phyloP scores from a whole-genome alignment of 139 green algal genomes.

The Micractinium sp. region DNA sequence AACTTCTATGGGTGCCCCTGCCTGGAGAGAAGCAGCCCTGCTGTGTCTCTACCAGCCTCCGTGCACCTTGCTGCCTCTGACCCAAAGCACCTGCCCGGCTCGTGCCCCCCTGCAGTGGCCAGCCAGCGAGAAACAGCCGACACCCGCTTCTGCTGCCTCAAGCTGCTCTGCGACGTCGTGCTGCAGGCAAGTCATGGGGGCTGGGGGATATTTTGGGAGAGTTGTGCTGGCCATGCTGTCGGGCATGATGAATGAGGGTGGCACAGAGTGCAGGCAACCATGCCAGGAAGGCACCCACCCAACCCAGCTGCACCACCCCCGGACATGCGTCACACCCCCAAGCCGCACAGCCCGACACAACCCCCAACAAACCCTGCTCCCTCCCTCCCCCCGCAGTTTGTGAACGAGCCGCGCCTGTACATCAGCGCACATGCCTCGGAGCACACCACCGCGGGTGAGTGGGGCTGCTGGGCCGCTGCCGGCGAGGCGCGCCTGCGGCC shows the following conservation, averaged over 20 bases:
- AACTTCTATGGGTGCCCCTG: too few relatives aligned
- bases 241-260: not conserved
- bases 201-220: not conserved
- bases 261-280: not conserved
- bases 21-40: too few relatives aligned
- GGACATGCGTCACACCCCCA: not conserved
- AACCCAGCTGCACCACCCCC: not conserved
- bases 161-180: conserved; percentile 84
- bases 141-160: conserved; percentile 86
- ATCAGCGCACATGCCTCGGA: not conserved
- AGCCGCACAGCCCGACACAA: not conserved
- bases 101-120: conserved; percentile 25
- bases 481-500: too few relatives aligned
- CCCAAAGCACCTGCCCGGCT: not conserved
- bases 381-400: not conserved
- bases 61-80: not conserved
- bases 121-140: conserved; percentile 60
- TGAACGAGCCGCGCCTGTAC: conserved; percentile 28
- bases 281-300: too few relatives aligned
- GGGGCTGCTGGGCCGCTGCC: too few relatives aligned
- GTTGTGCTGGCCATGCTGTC: not conserved
- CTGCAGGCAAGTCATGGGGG: not conserved
- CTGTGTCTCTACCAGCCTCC: too few relatives aligned
- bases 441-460: conserved; percentile 21
- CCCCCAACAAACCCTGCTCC: not conserved